A percentile compares a stretch with the other conserved stretches of the same genome.
Evolutionary conservation across 1,284 basidiomycete genomes (phyloP).

Genomic region (Hemileia vastatrix): DNA sequence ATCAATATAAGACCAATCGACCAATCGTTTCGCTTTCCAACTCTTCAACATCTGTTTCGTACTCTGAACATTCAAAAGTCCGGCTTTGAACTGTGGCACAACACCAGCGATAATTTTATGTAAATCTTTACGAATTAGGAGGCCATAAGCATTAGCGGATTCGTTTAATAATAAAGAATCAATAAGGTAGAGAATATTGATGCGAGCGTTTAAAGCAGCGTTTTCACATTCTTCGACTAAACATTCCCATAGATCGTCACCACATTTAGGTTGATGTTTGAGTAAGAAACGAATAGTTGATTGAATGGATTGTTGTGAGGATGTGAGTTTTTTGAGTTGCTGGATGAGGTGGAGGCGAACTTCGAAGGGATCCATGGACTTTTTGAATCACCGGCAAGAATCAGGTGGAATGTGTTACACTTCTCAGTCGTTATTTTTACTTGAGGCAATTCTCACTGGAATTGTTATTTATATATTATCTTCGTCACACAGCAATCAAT

Average conservation of each 20-base stretch:
- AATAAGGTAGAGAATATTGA: conserved; percentile 35
- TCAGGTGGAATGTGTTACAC: no score
- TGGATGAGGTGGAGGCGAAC: conserved; percentile 29
- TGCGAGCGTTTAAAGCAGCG: conserved; percentile 32
- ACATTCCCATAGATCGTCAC: conserved; percentile 33
- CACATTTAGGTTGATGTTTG: conserved; percentile 22
- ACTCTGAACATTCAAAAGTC: conserved; percentile 7
- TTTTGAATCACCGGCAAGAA: no score
- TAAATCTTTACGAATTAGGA: conserved; percentile 1
- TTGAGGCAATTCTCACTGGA: no score
- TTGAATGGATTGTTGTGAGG: conserved; percentile 33
- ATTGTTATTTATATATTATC: no score
- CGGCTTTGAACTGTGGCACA: conserved; percentile 5
- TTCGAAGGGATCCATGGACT: conserved; percentile 36
- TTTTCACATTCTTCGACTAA: conserved; percentile 29
- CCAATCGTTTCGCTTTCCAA: conserved; percentile 3
- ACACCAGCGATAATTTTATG: not conserved
- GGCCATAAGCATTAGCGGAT: conserved; percentile 23
- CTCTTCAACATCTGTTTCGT: conserved; percentile 7
- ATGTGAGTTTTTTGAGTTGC: conserved; percentile 29
- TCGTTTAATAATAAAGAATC: conserved; percentile 32
- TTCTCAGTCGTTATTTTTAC: no score
- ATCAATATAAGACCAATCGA: conserved; percentile 3
- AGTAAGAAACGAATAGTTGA: conserved; percentile 27
- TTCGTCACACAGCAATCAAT: no score